Base-by-base conservation (phyloP, 2,329 filamentous ascomycete species). In the Arthrocladium fulminans region DNA sequence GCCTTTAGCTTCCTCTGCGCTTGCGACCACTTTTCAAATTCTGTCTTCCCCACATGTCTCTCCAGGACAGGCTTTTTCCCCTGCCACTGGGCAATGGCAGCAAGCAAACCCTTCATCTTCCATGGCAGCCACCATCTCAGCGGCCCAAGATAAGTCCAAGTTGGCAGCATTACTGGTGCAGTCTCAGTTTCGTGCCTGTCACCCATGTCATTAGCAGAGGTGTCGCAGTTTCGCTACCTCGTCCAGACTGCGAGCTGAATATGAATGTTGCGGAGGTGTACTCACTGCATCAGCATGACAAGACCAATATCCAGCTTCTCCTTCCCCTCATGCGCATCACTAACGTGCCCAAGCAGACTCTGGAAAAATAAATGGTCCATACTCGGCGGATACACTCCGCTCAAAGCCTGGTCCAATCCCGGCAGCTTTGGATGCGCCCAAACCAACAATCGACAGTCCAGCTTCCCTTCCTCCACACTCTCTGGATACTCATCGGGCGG, bases 141-240 rank as follows among this genome's bases (percentile, higher is more conserved):
- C 3, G 52, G 52, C 3, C 52, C 52, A 23, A 54, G 47, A 25
- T 48, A 47, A 35, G 29, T 50, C 17, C 41, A 25, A 8, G 10
- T 35, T 12, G 83, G 83, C 13, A 87, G 86, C 61, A 84, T 87
- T 80, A 77, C 72, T 4, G 73, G 75, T 34, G 74, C 79, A 0
- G 74, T 87, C 37, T 84, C 47, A 7, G 43, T 44, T 17, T 46
- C 37, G 37, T 54, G 52, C 47, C 51, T 54, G 38, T 40, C 19
- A n/a, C 25, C 13, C 27, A 9, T 12, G 12, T 46, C 20, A 30
- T 25, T 8, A 23, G 29, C 10, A 10, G 27, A 20, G n/a, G 34
- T 24, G 24, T 25, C 15, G 34, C 4, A 24, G 37, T 25, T 13
- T n/a, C n/a, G n/a, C n/a, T n/a, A n/a, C n/a, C n/a, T n/a, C n/a